A percentile compares a stretch with the other conserved stretches of the same genome.
Evolutionary conservation across 1,139 yeast species (phyloP).

Genomic region (Geotrichum siamense): DNA sequence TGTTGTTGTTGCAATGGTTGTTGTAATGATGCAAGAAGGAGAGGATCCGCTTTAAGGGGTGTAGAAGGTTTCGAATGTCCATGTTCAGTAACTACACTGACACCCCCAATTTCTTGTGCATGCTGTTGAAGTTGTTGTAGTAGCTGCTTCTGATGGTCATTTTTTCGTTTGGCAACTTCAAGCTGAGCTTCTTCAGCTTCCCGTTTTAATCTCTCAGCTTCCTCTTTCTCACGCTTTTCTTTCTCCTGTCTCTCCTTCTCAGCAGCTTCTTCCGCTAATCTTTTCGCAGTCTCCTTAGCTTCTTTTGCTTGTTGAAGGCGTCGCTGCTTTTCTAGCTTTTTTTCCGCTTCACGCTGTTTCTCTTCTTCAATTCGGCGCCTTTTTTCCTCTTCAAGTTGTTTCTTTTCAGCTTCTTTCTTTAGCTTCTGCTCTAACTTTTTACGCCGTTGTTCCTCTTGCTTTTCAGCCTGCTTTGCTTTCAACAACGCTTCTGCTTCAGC

Average conservation of each 20-base stretch:
- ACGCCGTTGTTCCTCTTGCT: conserved; percentile 50
- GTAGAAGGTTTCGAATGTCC: conserved; percentile 12
- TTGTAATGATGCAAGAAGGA: conserved; percentile 13
- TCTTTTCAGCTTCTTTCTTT: conserved; percentile 42
- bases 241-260: conserved; percentile 14
- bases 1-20: conserved; percentile 14
- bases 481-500: conserved; percentile 44
- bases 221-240: conserved; percentile 10
- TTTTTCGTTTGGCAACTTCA: conserved; percentile 15
- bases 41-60: conserved; percentile 13
- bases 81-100: conserved; percentile 9
- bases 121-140: conserved; percentile 20
- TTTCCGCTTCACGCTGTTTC: conserved; percentile 37
- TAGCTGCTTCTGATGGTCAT: conserved; percentile 22
- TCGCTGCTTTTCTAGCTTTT: conserved; percentile 21
- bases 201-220: conserved; percentile 9
- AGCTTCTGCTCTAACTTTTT: conserved; percentile 45
- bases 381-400: conserved; percentile 33
- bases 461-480: conserved; percentile 41
- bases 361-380: conserved; percentile 34
- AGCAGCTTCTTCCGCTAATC: conserved; percentile 14
- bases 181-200: conserved; percentile 14
- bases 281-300: conserved; percentile 17
- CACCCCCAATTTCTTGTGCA: conserved; percentile 17
- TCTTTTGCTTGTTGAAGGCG: conserved; percentile 14